These are phyloP conservation scores for Ascoidea rubescens DNA, from an alignment of 805 yeast genomes.

Conservation along the genomic window DNA sequence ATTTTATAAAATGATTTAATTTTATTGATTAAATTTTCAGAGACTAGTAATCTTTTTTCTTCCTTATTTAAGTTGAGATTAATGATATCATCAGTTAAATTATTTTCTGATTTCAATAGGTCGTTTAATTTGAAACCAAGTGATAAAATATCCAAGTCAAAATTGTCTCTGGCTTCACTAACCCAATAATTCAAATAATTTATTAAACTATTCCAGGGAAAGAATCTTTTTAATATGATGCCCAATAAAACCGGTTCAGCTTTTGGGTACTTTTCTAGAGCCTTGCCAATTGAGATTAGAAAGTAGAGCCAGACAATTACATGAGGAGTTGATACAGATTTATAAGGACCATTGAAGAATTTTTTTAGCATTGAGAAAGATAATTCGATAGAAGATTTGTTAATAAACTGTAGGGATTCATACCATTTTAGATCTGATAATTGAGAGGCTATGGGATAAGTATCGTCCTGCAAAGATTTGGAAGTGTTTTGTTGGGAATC, in stretches of 20 bases:
- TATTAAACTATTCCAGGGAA: slow-evolving; percentile 60
- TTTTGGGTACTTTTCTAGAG: slow-evolving; percentile 29
- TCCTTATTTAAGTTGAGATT: not conserved
- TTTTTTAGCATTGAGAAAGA: slow-evolving; percentile 55
- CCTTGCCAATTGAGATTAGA: slow-evolving; percentile 47
- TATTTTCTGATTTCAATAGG: not conserved
- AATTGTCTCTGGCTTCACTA: slow-evolving; percentile 10
- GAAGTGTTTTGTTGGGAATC: slow-evolving; percentile 1
- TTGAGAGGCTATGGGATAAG: slow-evolving; percentile 15
- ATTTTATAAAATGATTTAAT: slow-evolving; percentile 14
- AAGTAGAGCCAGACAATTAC: slow-evolving; percentile 68
- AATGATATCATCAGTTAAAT: slow-evolving; percentile 6
- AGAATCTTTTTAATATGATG: slow-evolving; percentile 36
- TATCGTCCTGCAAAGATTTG: slow-evolving; percentile 7
- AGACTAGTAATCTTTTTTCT: not conserved
- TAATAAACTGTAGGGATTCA: slow-evolving; percentile 36
- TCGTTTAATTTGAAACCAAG: slow-evolving; percentile 8
- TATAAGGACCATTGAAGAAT: slow-evolving; percentile 53
- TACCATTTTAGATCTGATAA: slow-evolving; percentile 36
- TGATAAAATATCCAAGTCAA: slow-evolving; percentile 10
- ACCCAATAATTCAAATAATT: slow-evolving; percentile 40
- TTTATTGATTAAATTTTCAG: slow-evolving; percentile 7
- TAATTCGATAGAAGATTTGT: slow-evolving; percentile 52
- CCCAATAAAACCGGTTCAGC: slow-evolving; percentile 29
- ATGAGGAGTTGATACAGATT: slow-evolving; percentile 58